Evolutionary conservation across 2,329 filamentous ascomycete genomes (phyloP).

Genomic region (Aureobasidium sp.): DNA sequence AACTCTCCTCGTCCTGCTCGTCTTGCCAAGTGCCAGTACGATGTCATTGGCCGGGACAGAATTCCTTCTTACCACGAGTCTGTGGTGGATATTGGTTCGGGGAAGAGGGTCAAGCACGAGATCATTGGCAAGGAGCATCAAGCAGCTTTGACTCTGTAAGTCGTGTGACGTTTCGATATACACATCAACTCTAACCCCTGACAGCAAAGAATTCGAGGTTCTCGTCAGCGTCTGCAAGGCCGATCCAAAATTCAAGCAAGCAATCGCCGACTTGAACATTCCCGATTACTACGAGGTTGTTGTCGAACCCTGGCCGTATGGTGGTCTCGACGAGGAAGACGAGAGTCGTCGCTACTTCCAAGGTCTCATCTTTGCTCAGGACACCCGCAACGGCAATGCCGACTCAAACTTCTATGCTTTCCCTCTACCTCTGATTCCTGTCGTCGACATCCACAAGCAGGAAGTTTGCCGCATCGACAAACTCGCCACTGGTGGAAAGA

Average conservation of each 20-base stretch:
- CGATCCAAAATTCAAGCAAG: conserved; percentile 29
- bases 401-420: conserved; percentile 27
- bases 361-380: conserved; percentile 24
- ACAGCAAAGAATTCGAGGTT: conserved; percentile 35
- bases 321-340: conserved; percentile 22
- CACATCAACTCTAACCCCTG: background rate
- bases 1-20: conserved; percentile 28
- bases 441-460: conserved; percentile 28
- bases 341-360: conserved; percentile 24
- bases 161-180: background rate
- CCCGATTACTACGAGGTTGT: conserved; percentile 23
- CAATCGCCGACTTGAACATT: conserved; percentile 23
- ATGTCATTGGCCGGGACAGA: conserved; percentile 44
- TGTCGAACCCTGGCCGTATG: conserved; percentile 26
- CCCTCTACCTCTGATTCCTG: conserved; percentile 24
- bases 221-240: conserved; percentile 42
- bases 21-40: conserved; percentile 47
- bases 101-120: conserved; percentile 21
- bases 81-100: conserved; percentile 27
- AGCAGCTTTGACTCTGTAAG: conserved; percentile 22
- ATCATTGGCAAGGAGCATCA: conserved; percentile 23
- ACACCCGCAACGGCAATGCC: conserved; percentile 34
- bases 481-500: conserved; percentile 24
- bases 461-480: conserved; percentile 25
- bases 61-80: conserved; percentile 48